Evolutionary conservation across 306 rosid genomes (phyloP), one percentile per base, ranked within the genome.

Genomic region (Canavalia ensiformis): DNA sequence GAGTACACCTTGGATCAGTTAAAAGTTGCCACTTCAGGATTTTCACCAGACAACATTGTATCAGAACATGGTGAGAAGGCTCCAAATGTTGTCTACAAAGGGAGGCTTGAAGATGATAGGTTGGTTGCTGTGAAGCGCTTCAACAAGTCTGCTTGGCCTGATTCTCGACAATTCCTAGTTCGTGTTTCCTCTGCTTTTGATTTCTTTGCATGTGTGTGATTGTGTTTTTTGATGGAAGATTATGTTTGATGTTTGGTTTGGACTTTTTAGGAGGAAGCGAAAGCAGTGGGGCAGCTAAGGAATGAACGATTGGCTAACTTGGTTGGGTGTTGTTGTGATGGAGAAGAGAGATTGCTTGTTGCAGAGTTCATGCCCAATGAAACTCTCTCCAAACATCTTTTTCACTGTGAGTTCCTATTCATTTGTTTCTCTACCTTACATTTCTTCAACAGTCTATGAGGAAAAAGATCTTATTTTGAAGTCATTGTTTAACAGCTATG

Each of bases 51-150:
- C 74, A 89, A 90, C 88, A 90, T 96, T 62, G 99, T 96, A 5
- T 96, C 99, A 13, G 99, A 96, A 83, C 99, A 96, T 50, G 99
- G 99, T 2, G 99, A 94, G 88, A 96, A 92, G 81, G 99, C 99
- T 88, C 99, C 99, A 1, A 96, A 96, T 89, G 97, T 96, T 82
- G 99, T 96, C 13, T 96, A 92, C 64, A 85, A 69, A 86, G 99
- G 99, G 29, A 80, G 62, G 82, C 88, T 96, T 76, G 92, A 89
- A 7, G 98, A 90, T 42, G 97, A 89, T 58, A 77, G 78, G 60
- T 86, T 78, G 82, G 76, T 96, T 81, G 99, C 99, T 47, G 95
- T 96, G 64, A 96, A 96, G 87, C 94, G 99, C 31, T 96, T 96
- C 88, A 93, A 90, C 90, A 88, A 87, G 79, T 92, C 92, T 31